Evolutionary conservation across 2,329 filamentous ascomycete species (phyloP).

Genomic region (Zasmidium cellare): DNA sequence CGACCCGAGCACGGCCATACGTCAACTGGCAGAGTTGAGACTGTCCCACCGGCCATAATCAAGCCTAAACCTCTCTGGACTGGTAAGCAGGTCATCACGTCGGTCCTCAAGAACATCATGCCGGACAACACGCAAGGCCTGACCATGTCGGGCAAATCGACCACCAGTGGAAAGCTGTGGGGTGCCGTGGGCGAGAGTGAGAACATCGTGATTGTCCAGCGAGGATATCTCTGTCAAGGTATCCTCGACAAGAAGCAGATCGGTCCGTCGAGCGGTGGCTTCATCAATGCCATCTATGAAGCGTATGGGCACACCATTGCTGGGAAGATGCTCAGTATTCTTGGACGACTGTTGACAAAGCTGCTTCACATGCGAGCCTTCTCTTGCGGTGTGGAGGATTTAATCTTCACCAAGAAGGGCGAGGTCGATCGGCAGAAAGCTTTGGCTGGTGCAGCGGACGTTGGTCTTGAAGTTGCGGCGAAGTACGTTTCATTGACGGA

Average conservation of each 20-base stretch:
- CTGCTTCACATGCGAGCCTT: slow-evolving; percentile 92
- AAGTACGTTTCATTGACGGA: slow-evolving; percentile 84
- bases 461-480: slow-evolving; percentile 78
- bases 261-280: slow-evolving; percentile 79
- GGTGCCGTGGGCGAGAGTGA: slow-evolving; percentile 62
- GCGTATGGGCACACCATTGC: slow-evolving; percentile 85
- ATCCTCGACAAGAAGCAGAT: slow-evolving; percentile 96
- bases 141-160: slow-evolving; percentile 75
- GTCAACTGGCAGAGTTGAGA: slow-evolving; percentile 75
- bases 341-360: slow-evolving; percentile 86
- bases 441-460: slow-evolving; percentile 63
- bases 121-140: slow-evolving; percentile 74
- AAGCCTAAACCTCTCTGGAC: slow-evolving; percentile 86
- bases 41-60: slow-evolving; percentile 76
- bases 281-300: slow-evolving; percentile 91
- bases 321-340: slow-evolving; percentile 81
- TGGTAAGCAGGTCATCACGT: slow-evolving; percentile 93
- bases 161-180: slow-evolving; percentile 79
- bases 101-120: slow-evolving; percentile 87
- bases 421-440: slow-evolving; percentile 70
- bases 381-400: slow-evolving; percentile 95
- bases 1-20: slow-evolving; percentile 90
- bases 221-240: slow-evolving; percentile 84
- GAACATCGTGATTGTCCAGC: slow-evolving; percentile 74
- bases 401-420: slow-evolving; percentile 78